These are phyloP conservation scores for Arctostaphylos glauca DNA, from an alignment of 148 eudicot species.

Conservation along the genomic window DNA sequence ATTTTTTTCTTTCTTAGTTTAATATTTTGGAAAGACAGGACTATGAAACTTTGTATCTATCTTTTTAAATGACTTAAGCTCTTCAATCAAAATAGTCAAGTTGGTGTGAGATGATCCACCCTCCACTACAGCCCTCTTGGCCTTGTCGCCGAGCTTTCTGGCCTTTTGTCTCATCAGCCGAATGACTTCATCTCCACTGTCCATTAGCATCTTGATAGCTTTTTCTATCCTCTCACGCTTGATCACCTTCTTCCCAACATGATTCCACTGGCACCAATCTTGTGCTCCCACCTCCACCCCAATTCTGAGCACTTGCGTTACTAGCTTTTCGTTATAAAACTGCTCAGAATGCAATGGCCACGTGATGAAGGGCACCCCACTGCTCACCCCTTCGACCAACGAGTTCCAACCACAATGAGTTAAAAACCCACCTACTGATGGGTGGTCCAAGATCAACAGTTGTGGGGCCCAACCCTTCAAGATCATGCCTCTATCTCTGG, in stretches of 20 bases:
- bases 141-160: neutral
- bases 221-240: neutral
- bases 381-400: neutral
- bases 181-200: neutral
- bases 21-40: no score
- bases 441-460: neutral
- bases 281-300: neutral
- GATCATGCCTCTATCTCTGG: neutral
- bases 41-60: no score
- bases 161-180: neutral
- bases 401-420: neutral
- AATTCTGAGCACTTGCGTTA: neutral
- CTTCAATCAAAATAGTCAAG: no score
- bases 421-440: neutral
- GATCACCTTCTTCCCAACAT: no score
- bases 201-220: neutral
- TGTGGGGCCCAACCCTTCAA: neutral
- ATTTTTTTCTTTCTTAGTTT: no score
- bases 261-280: no score
- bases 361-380: neutral
- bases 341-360: neutral
- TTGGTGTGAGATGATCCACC: neutral
- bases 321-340: neutral
- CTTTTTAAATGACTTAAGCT: no score
- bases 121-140: neutral